phyloP scores from a whole-genome alignment of 306 rosid species.

The Prunus mume region DNA sequence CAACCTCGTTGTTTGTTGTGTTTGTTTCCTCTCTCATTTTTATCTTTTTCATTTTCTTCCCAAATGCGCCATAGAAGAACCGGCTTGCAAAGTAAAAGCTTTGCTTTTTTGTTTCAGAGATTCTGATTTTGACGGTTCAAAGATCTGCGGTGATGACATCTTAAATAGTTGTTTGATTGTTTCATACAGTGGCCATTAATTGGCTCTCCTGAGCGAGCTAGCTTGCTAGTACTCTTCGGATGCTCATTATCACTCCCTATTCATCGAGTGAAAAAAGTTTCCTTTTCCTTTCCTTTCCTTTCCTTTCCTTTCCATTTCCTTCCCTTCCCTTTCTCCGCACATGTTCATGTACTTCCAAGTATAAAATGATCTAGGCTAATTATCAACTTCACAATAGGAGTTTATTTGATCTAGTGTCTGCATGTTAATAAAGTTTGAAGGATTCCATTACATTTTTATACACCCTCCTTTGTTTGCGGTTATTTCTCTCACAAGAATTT shows the following conservation, averaged over 20 bases:
- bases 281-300: background rate
- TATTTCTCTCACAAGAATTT: too few species aligned
- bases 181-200: conserved; percentile 13
- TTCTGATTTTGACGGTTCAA: conserved; percentile 46
- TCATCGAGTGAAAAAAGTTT: background rate
- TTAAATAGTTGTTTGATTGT: conserved; percentile 37
- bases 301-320: background rate
- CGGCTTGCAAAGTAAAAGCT: conserved; percentile 17
- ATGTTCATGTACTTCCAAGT: background rate
- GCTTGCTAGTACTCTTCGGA: background rate
- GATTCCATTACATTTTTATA: background rate
- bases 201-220: background rate
- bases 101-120: conserved; percentile 30
- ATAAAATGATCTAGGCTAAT: background rate
- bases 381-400: background rate
- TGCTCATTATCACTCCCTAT: background rate
- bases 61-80: conserved; percentile 24
- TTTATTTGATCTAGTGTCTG: background rate
- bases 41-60: background rate
- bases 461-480: too few species aligned
- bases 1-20: conserved; percentile 21
- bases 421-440: background rate
- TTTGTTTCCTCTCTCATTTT: conserved; percentile 22
- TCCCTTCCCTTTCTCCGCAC: background rate
- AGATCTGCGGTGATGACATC: conserved; percentile 30